Evolutionary conservation across 441 rosid genomes (phyloP), one percentile per base, ranked within the genome.

Genomic region (Erysimum cheiri): DNA sequence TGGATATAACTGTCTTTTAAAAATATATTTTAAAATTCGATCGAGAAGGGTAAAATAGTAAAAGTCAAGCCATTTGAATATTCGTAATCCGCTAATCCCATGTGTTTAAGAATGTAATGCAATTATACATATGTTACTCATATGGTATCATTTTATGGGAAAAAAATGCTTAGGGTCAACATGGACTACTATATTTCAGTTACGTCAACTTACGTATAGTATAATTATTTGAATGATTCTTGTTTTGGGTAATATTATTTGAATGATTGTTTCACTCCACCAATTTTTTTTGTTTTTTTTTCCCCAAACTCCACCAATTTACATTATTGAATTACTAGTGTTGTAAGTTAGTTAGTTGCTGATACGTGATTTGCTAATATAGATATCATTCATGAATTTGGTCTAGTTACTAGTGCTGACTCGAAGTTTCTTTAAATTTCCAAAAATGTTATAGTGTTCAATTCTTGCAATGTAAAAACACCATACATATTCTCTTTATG

Each of bases 1-100:
- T 14, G 64, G 58, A 63, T 28, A 55, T 24, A 63, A 35, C 14
- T 33, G 64, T 63, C 76, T 64, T 61, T 29, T 13, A 0, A 15
- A 19, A n/a, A 35, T 8, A 26, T 36, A 46, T 15, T 44, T 41
- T 2, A 6, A 24, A 4, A 1, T 22, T 35, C 13, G 2, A 33
- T 35, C 4, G 3, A 10, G 46, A 43, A 3, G 14, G 22, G 12
- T 52, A 17, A 7, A 5, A 36, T 35, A 22, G 33, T 29, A 29
- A 56, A 31, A 28, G 36, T 8, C 12, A 32, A 64, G 29, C 5
- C 3, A n/a, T 36, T 65, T 53, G 41, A 31, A 31, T 32, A 31
- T 32, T 67, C 22, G 17, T 22, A 67, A 64, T 17, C 11, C 11
- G 41, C 15, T 8, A 64, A 29, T 67, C 33, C 35, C 65, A 47